Conservation (phyloP, 2,329 filamentous ascomycete species). For the Celoporthe dispersa region DNA sequence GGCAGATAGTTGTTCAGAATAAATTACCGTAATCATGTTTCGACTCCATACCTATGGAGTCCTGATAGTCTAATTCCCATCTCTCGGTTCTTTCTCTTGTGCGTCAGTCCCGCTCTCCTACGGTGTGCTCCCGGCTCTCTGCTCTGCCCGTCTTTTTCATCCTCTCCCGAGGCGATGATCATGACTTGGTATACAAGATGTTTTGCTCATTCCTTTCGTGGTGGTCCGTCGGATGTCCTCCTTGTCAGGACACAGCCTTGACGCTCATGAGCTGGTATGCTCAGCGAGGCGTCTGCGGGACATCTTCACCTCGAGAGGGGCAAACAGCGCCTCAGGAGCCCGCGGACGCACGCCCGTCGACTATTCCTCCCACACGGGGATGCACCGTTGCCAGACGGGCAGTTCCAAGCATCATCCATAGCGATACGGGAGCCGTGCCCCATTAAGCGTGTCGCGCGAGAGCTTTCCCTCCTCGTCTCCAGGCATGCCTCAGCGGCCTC, state of each 20-base stretch:
- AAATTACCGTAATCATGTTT: slow-evolving; percentile 19
- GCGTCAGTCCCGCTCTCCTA: slow-evolving; percentile 6
- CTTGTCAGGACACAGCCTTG: neutral
- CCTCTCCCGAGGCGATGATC: neutral
- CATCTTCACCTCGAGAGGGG: neutral
- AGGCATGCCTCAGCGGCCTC: neutral
- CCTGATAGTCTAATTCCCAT: slow-evolving; percentile 24
- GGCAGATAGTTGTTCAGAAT: neutral
- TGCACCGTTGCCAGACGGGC: neutral
- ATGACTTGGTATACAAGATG: neutral
- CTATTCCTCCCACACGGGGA: neutral
- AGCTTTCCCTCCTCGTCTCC: slow-evolving; percentile 2
- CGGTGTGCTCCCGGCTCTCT: neutral
- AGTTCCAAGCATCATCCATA: neutral
- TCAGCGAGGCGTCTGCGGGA: neutral
- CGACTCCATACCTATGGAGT: slow-evolving; percentile 15
- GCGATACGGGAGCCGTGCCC: neutral
- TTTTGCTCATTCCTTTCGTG: neutral
- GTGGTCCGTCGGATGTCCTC: neutral
- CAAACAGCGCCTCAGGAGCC: neutral
- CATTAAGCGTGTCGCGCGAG: neutral
- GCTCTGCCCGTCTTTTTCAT: neutral
- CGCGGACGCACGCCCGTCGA: neutral
- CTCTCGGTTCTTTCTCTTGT: slow-evolving; percentile 17
- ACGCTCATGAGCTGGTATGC: neutral